Evolutionary conservation across 208 protist species (phyloP).

Genomic region (Trypanosoma avium): DNA sequence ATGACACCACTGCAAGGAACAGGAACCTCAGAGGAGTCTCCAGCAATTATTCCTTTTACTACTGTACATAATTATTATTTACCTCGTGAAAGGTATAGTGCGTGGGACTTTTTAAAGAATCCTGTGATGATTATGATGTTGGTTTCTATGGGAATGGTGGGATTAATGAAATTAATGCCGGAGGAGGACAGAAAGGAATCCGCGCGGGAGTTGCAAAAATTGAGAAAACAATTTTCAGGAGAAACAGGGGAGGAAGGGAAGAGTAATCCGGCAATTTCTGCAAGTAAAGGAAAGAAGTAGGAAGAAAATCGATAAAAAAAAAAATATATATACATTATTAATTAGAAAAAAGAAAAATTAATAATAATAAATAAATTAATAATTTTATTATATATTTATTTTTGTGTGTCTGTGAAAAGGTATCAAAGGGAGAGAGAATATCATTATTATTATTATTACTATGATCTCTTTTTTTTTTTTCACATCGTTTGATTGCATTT

Average conservation of each 20-base stretch:
- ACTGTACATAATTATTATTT: slow-evolving; percentile 68
- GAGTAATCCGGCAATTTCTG: neutral
- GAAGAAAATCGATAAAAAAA: neutral
- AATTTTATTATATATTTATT: neutral
- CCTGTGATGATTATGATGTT: slow-evolving; percentile 86
- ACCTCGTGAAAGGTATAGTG: slow-evolving; percentile 71
- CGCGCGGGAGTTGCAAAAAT: slow-evolving; percentile 57
- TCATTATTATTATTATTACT: neutral
- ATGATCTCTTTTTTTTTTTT: neutral
- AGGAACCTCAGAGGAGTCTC: slow-evolving; percentile 65
- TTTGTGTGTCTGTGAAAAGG: slow-evolving; percentile 8
- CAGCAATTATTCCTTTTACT: slow-evolving; percentile 55
- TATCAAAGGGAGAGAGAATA: slow-evolving; percentile 14
- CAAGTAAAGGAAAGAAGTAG: slow-evolving; percentile 7
- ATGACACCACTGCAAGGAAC: slow-evolving; percentile 62
- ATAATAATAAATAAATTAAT: neutral
- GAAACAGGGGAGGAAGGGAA: slow-evolving; percentile 13
- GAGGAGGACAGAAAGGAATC: slow-evolving; percentile 80
- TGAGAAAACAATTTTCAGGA: slow-evolving; percentile 52
- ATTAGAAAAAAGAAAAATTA: neutral
- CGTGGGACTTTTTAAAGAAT: slow-evolving; percentile 65
- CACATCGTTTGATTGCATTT: no score
- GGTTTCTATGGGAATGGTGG: slow-evolving; percentile 53
- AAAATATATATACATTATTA: neutral
- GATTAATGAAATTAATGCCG: slow-evolving; percentile 74